Evolutionary conservation across 345 rosid genomes (phyloP).

Genomic region (Iberis pinnata): DNA sequence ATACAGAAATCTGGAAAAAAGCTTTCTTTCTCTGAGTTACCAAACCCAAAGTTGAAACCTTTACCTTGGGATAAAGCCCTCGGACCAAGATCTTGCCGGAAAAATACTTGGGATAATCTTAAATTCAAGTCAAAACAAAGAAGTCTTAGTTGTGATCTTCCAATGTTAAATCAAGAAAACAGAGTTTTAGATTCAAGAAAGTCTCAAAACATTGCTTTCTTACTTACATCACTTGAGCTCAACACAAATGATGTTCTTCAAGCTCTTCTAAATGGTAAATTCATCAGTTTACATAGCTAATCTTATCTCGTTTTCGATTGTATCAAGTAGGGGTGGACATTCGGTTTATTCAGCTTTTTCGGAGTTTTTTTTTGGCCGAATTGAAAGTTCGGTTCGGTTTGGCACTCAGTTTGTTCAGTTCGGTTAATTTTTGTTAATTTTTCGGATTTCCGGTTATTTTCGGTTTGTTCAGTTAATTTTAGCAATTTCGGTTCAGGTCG

Average conservation of each 20-base stretch:
- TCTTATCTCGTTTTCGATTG: not conserved
- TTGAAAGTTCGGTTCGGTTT: too few relatives aligned
- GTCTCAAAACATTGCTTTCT: slow-evolving; percentile 63
- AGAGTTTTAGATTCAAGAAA: slow-evolving; percentile 71
- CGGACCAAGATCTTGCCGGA: slow-evolving; percentile 79
- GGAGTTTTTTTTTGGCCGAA: too few relatives aligned
- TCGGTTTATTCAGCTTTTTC: too few relatives aligned
- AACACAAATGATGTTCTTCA: slow-evolving; percentile 68
- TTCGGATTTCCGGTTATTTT: too few relatives aligned
- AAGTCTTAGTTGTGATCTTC: slow-evolving; percentile 37
- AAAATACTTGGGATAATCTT: slow-evolving; percentile 89
- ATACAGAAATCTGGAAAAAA: slow-evolving; percentile 37
- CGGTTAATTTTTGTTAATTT: too few relatives aligned
- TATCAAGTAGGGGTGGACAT: too few relatives aligned
- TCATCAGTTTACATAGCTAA: not conserved
- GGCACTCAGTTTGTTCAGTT: too few relatives aligned
- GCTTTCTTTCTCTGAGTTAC: slow-evolving; percentile 29
- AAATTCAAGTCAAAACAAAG: slow-evolving; percentile 44
- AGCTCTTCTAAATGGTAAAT: slow-evolving; percentile 70
- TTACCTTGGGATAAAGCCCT: slow-evolving; percentile 95
- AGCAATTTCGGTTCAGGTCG: too few relatives aligned
- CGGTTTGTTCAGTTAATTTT: too few relatives aligned
- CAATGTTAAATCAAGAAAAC: slow-evolving; percentile 47
- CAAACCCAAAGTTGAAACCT: slow-evolving; percentile 77
- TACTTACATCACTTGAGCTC: slow-evolving; percentile 74